These are phyloP conservation scores for Solioccasus polychromus DNA, from an alignment of 768 basidiomycete genomes.

Conservation along the genomic window DNA sequence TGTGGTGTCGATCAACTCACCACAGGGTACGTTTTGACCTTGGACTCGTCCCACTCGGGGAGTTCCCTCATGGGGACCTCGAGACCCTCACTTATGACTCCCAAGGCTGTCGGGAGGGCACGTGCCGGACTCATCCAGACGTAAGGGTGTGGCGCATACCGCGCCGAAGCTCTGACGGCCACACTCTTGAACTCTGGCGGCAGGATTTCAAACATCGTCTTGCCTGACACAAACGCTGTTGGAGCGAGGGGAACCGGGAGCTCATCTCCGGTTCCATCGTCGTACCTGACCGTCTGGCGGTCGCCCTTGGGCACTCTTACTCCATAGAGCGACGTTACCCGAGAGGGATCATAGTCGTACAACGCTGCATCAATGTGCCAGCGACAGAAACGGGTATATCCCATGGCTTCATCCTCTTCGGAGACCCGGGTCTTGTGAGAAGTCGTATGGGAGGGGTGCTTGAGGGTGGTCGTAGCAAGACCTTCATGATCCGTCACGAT, in stretches of 20 bases:
- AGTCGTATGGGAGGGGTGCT: slow-evolving; percentile 81
- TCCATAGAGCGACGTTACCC: slow-evolving; percentile 82
- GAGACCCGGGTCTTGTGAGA: slow-evolving; percentile 83
- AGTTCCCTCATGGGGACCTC: slow-evolving; percentile 68
- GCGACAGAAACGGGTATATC: slow-evolving; percentile 80
- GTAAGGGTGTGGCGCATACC: slow-evolving; percentile 84
- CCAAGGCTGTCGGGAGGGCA: slow-evolving; percentile 75
- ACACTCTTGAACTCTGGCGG: slow-evolving; percentile 71
- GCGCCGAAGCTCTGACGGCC: slow-evolving; percentile 71
- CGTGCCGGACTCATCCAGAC: slow-evolving; percentile 85
- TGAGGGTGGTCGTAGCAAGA: slow-evolving; percentile 70
- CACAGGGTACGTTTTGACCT: slow-evolving; percentile 69
- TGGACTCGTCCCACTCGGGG: slow-evolving; percentile 78
- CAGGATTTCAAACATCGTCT: slow-evolving; percentile 80
- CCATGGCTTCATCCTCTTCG: slow-evolving; percentile 68
- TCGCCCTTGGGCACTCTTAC: slow-evolving; percentile 67
- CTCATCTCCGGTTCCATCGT: slow-evolving; percentile 86
- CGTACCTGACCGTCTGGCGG: slow-evolving; percentile 67
- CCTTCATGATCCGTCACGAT: slow-evolving; percentile 78
- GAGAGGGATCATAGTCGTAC: slow-evolving; percentile 76
- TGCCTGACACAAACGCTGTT: slow-evolving; percentile 80
- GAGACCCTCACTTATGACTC: slow-evolving; percentile 73
- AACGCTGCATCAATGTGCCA: slow-evolving; percentile 93
- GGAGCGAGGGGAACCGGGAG: slow-evolving; percentile 81
- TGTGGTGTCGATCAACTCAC: too few species aligned